phyloP scores from a whole-genome alignment of 495 filamentous ascomycete genomes.

The Pyrenopolyporus hunteri region DNA sequence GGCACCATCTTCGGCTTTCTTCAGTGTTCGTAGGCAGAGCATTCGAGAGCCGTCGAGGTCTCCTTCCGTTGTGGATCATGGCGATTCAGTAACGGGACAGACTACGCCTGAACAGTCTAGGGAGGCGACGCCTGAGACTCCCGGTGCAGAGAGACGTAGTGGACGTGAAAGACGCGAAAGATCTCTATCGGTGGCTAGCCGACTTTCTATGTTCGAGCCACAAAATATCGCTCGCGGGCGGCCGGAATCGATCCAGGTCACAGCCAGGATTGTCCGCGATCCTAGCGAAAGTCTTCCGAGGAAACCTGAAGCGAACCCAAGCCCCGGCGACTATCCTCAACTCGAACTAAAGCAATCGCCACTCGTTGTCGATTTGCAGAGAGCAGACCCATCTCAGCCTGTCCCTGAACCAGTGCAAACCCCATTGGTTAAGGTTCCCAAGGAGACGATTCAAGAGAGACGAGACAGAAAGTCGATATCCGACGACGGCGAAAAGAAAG shows the following conservation, averaged over 20 bases:
- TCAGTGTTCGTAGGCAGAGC: slow-evolving; percentile 57
- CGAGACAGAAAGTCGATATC: slow-evolving; percentile 41
- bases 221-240: slow-evolving; percentile 49
- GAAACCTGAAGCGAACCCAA: slow-evolving; percentile 50
- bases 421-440: slow-evolving; percentile 28
- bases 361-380: slow-evolving; percentile 72
- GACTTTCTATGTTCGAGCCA: slow-evolving; percentile 53
- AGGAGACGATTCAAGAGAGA: slow-evolving; percentile 47
- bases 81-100: slow-evolving; percentile 45
- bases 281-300: slow-evolving; percentile 51
- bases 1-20: slow-evolving; percentile 54
- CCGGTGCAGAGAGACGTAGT: slow-evolving; percentile 30
- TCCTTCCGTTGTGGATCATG: slow-evolving; percentile 53
- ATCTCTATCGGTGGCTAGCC: slow-evolving; percentile 52
- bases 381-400: slow-evolving; percentile 40
- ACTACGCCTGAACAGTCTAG: slow-evolving; percentile 50
- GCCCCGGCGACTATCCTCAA: slow-evolving; percentile 48
- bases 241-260: slow-evolving; percentile 80
- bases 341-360: slow-evolving; percentile 74
- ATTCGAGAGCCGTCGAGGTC: slow-evolving; percentile 51
- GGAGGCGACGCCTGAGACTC: slow-evolving; percentile 52
- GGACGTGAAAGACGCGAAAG: slow-evolving; percentile 45
- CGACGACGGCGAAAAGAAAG: slow-evolving; percentile 39
- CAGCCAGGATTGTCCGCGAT: slow-evolving; percentile 76
- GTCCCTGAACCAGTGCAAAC: slow-evolving; percentile 24